A percentile compares a stretch with the other conserved stretches of the same genome.
These are phyloP conservation scores for Euphorbia celastroides DNA, from an alignment of 441 rosid species.

Conservation along the genomic window DNA sequence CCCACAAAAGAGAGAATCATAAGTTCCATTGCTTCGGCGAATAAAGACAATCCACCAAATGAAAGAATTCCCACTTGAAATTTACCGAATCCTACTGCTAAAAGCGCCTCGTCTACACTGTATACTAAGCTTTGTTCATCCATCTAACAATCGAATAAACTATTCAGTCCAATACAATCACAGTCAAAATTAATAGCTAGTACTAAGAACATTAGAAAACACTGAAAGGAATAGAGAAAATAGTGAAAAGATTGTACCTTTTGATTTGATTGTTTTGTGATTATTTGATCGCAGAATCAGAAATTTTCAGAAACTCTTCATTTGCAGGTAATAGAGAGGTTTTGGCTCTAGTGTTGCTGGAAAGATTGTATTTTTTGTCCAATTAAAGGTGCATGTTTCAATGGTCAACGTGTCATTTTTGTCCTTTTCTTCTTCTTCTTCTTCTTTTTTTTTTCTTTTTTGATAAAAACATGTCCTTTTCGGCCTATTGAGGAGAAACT, in stretches of 20 bases:
- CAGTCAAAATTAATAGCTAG: not conserved
- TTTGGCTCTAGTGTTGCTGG: no score
- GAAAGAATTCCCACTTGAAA: conserved; percentile 43
- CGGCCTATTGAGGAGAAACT: no score
- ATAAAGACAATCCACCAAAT: conserved; percentile 57
- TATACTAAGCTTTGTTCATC: conserved; percentile 18
- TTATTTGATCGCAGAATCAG: not conserved
- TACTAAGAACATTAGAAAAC: not conserved
- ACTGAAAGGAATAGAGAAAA: not conserved
- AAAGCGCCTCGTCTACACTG: conserved; percentile 53
- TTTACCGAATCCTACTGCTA: conserved; percentile 46
- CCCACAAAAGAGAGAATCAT: conserved; percentile 75
- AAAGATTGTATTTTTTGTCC: no score
- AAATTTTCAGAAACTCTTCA: not conserved
- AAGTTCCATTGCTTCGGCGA: conserved; percentile 61
- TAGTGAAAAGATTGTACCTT: not conserved
- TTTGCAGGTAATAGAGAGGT: not conserved
- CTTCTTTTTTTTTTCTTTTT: no score
- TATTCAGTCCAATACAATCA: no score
- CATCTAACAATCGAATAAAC: no score
- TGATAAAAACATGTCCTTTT: no score
- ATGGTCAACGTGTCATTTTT: no score
- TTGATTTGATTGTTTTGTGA: not conserved
- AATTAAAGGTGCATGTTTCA: no score
- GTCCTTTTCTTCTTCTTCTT: no score